These are phyloP conservation scores for Tylopilus plumbeoviolaceoides DNA, from an alignment of 768 basidiomycete species.

Conservation along the genomic window DNA sequence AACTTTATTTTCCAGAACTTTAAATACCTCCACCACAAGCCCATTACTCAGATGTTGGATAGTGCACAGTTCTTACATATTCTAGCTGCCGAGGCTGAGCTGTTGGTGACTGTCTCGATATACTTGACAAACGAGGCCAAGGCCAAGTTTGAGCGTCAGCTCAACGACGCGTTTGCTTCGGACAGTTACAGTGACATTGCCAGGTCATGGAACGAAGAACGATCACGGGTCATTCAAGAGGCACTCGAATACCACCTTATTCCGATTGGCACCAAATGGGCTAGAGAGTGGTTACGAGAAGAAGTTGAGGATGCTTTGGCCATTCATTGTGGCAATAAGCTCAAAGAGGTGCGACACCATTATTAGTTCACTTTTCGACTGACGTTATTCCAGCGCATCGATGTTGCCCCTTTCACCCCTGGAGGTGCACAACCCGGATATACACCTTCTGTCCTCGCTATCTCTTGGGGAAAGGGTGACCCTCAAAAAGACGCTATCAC, in stretches of 20 bases:
- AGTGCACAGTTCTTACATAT: constrained; percentile 86
- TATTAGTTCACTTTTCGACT: constrained; percentile 6
- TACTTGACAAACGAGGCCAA: constrained; percentile 58
- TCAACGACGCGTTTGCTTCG: constrained; percentile 81
- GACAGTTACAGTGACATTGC: constrained; percentile 83
- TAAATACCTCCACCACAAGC: constrained; percentile 88
- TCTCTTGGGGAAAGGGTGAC: constrained; percentile 96
- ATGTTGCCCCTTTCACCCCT: constrained; percentile 71
- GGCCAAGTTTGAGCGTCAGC: constrained; percentile 63
- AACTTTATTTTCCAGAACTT: constrained; percentile 76
- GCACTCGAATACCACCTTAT: constrained; percentile 79
- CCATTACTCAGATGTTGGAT: constrained; percentile 62
- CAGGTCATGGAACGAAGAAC: constrained; percentile 87
- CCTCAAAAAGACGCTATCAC: constrained; percentile 87
- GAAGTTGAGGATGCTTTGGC: constrained; percentile 87
- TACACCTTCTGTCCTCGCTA: constrained; percentile 73
- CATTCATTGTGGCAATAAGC: constrained; percentile 55
- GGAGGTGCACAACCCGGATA: constrained; percentile 66
- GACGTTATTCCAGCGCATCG: constrained; percentile 57
- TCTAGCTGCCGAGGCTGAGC: constrained; percentile 85
- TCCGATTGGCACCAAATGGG: constrained; percentile 83
- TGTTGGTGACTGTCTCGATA: constrained; percentile 75
- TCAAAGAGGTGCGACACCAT: constrained; percentile 58
- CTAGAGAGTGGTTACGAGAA: constrained; percentile 81
- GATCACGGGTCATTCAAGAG: constrained; percentile 73